Conservation (phyloP, 108 stramenopile genomes). For the Craspedostauros australis region DNA sequence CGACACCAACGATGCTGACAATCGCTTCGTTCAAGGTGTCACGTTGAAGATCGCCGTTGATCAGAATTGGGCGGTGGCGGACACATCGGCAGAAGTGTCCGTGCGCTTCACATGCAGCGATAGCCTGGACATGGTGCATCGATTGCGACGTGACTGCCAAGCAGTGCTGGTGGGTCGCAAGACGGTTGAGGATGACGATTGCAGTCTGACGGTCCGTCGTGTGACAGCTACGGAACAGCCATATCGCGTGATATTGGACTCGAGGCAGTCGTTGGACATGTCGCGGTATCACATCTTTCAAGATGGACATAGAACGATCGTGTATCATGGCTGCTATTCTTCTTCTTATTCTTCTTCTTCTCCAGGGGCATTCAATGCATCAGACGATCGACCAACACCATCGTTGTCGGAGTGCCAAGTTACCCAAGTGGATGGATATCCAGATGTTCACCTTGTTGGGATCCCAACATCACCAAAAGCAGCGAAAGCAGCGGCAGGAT, state of each 20-base stretch:
- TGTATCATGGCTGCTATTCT: too few relatives aligned
- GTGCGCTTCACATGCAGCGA: constrained; percentile 53
- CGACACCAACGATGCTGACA: too few relatives aligned
- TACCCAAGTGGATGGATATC: too few relatives aligned
- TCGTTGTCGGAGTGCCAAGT: too few relatives aligned
- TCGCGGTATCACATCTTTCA: constrained; percentile 35
- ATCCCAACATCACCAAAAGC: too few relatives aligned
- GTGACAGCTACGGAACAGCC: constrained; percentile 35
- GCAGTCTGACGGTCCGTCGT: constrained; percentile 46
- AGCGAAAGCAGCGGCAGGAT: too few relatives aligned
- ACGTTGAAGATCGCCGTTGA: constrained; percentile 73
- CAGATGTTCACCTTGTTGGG: too few relatives aligned
- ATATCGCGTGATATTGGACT: constrained; percentile 49
- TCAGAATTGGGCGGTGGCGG: constrained; percentile 44
- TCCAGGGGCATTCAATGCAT: too few relatives aligned
- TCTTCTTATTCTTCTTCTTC: too few relatives aligned
- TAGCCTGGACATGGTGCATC: constrained; percentile 63
- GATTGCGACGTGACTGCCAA: constrained; percentile 40
- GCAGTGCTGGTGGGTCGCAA: constrained; percentile 55
- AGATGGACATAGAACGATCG: constrained; percentile 37
- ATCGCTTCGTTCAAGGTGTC: too few relatives aligned
- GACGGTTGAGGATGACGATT: constrained; percentile 56
- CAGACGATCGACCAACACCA: too few relatives aligned
- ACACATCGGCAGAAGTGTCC: constrained; percentile 24
- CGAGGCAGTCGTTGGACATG: too few relatives aligned